Evolutionary conservation across 306 rosid genomes (phyloP), one percentile per base, ranked within the genome.

Genomic region (Medicago truncatula): DNA sequence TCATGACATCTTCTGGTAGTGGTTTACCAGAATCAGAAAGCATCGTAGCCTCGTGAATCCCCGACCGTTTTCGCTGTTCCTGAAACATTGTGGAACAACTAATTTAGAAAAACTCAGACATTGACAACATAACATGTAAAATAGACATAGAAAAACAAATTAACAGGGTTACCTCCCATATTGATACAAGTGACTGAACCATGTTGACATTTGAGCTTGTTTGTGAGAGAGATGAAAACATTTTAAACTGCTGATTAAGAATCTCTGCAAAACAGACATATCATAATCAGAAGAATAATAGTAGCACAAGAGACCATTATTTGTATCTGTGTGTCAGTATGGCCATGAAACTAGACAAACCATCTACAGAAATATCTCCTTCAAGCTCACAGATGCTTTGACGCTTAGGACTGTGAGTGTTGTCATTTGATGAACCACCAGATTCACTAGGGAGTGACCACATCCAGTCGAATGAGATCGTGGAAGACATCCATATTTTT

Each of bases 111-210:
- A 65, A 73, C 44, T 54, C 61, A 69, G 70, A 44, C 76, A 36
- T 36, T 12, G 52, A 71, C 63, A 70, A 39, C 6, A 39, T 41
- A 69, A 59, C 57, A 56, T 65, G 75, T 60, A 71, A 41, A 71
- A 46, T 63, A 46, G 60, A 16, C 43, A 65, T 66, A 46, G 21
- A 41, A 67, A 43, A 78, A 71, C 60, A 79, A 80, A 73, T 39
- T 40, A 60, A 80, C 16, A 54, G 38, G 43, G 76, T 59, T 49
- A 92, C 98, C 97, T 94, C 97, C 98, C 92, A 94, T 80, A 94
- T 94, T 44, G 96, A 96, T 60, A 87, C 70, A 83, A 94, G 94
- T 62, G 98, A 94, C 81, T 94, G 97, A 78, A 94, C 97, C 96
- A 90, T 92, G 88, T 90, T 89, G 77, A 87, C 90, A 80, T 92